These are phyloP conservation scores for Stylonectria norvegica DNA, from an alignment of 2,329 filamentous ascomycete species.

Conservation along the genomic window DNA sequence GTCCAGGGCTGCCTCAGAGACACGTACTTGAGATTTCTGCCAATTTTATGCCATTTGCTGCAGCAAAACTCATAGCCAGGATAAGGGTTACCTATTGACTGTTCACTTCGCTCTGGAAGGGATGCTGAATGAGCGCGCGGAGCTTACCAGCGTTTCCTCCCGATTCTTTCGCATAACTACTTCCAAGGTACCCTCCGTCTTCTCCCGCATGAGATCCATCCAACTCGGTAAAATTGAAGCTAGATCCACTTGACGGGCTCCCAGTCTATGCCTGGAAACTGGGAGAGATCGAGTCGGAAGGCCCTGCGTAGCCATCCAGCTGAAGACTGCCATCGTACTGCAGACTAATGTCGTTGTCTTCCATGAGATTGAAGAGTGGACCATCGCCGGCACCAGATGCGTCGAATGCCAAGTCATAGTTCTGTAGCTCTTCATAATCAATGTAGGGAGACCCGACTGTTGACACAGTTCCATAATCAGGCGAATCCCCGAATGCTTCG, in stretches of 20 bases:
- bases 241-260: conserved; percentile 11
- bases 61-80: neutral
- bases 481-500: too few relatives aligned
- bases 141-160: too few relatives aligned
- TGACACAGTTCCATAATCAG: too few relatives aligned
- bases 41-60: neutral
- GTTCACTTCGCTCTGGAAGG: accelerated
- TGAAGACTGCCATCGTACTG: too few relatives aligned
- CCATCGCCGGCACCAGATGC: too few relatives aligned
- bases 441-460: too few relatives aligned
- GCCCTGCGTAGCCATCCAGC: neutral
- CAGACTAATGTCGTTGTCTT: too few relatives aligned
- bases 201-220: conserved; percentile 13
- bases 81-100: neutral
- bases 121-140: too few relatives aligned
- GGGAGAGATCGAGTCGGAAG: conserved; percentile 8
- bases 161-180: conserved; percentile 3
- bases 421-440: too few relatives aligned
- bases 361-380: too few relatives aligned
- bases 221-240: conserved; percentile 7
- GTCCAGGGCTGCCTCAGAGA: neutral
- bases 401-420: too few relatives aligned
- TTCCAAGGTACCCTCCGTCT: neutral
- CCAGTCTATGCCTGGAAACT: conserved; percentile 13
- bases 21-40: conserved; percentile 5